Base-by-base conservation (phyloP, 306 rosid species). In the Purshia tridentata region DNA sequence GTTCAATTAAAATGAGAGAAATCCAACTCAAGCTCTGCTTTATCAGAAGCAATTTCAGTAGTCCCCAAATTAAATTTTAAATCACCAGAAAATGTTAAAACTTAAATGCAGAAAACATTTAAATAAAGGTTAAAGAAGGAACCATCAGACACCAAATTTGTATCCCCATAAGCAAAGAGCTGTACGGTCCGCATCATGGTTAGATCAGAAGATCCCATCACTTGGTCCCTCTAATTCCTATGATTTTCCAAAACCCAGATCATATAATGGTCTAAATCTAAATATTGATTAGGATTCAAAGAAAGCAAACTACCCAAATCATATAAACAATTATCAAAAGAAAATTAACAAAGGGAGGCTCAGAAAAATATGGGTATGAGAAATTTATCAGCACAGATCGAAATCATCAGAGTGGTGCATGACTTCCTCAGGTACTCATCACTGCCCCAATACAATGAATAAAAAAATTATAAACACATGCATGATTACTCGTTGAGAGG, bases 151-250 rank as follows among this genome's bases (percentile, higher is more conserved):
- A 83, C 97, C 96, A 89, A 52, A 79, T 29, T 82, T 80, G 23
- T 55, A 84, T 92, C 97, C 91, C 79, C 96, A 92, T 62, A 76
- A 84, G 91, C 91, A 18, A 58, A 75, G 22, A 44, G 91, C 88
- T 86, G 56, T 92, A 82, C 94, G 93, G 97, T 88, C 97, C 97
- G 97, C 97, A 92, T 92, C 97, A 88, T 89, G 97, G 97, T 72
- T 76, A 40, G 83, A 83, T 46, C 76, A 23, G 41, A 78, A 80
- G 81, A 82, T 81, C 85, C 85, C 96, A 90, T 88, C 98, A 89
- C 74, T 45, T 83, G 93, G 88, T 69, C 87, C 84, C 81, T 35
- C 15, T 16, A 6, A 4, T 16, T 6, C 40, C 16, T 10, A 0
- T 8, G 48, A 15, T 49, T 5, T 16, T 10, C 4, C 11, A 8